Evolutionary conservation across 139 green algal species (phyloP).

Genomic region (Ostreobium quekettii): DNA sequence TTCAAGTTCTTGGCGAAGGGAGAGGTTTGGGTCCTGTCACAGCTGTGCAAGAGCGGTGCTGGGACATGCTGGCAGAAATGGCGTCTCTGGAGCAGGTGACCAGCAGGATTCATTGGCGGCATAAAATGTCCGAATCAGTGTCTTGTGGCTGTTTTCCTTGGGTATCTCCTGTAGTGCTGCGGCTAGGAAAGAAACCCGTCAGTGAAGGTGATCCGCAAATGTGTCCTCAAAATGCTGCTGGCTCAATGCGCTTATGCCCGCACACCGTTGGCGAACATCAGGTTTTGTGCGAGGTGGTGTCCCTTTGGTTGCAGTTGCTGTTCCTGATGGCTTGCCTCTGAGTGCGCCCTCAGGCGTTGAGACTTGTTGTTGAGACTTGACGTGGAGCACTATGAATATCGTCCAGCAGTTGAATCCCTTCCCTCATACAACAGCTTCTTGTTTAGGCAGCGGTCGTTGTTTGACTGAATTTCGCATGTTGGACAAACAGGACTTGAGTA

Average conservation of each 20-base stretch:
- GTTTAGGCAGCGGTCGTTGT: too few relatives aligned
- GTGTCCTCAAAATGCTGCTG: neutral
- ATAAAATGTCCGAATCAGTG: neutral
- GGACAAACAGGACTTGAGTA: neutral
- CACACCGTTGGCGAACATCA: too few relatives aligned
- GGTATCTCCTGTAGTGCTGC: too few relatives aligned
- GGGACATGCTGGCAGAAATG: neutral
- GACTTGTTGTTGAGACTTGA: too few relatives aligned
- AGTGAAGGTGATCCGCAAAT: neutral
- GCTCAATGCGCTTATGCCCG: conserved; percentile 6
- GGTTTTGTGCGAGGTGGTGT: too few relatives aligned
- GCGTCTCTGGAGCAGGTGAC: neutral
- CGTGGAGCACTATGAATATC: too few relatives aligned
- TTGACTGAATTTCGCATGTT: neutral
- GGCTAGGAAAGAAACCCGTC: too few relatives aligned
- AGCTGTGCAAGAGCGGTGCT: neutral
- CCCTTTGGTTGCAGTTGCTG: too few relatives aligned
- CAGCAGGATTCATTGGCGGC: neutral
- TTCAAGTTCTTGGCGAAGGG: neutral
- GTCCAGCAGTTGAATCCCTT: too few relatives aligned
- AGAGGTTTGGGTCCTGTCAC: neutral
- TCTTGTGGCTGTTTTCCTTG: neutral
- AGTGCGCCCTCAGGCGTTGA: too few relatives aligned
- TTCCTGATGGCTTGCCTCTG: too few relatives aligned
- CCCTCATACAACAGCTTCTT: too few relatives aligned